phyloP scores from a whole-genome alignment of 768 basidiomycete species.

The Hemileccinum impolitum region DNA sequence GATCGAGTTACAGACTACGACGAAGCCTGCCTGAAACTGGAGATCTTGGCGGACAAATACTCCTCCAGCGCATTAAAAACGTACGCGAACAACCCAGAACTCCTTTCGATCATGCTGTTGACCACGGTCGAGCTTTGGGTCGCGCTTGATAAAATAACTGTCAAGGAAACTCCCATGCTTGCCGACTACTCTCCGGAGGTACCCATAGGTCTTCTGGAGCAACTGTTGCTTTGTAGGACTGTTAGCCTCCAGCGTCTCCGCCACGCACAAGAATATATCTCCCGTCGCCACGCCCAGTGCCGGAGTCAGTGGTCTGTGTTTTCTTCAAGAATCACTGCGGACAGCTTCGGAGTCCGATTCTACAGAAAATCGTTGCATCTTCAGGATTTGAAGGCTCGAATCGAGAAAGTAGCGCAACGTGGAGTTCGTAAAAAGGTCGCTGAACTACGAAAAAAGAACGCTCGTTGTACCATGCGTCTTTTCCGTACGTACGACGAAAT shows the following conservation, averaged over 20 bases:
- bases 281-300: constrained; percentile 20
- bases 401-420: constrained; percentile 26
- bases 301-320: constrained; percentile 32
- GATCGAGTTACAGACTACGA: constrained; percentile 12
- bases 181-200: constrained; percentile 46
- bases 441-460: constrained; percentile 29
- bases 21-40: constrained; percentile 25
- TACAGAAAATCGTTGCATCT: constrained; percentile 20
- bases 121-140: constrained; percentile 9
- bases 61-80: constrained; percentile 18
- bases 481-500: constrained; percentile 11
- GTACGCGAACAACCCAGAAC: constrained; percentile 34
- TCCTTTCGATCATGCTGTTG: too few species aligned
- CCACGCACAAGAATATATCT: constrained; percentile 31
- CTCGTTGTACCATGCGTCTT: not conserved
- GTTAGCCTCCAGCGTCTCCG: constrained; percentile 25
- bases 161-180: too few species aligned
- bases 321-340: constrained; percentile 8
- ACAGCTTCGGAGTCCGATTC: constrained; percentile 34
- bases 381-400: constrained; percentile 22
- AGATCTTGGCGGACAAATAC: constrained; percentile 27
- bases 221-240: constrained; percentile 28
- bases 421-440: constrained; percentile 18
- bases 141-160: too few species aligned
- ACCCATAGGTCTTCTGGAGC: constrained; percentile 33